These are phyloP conservation scores for Penicillium goetzii DNA, from an alignment of 495 filamentous ascomycete genomes.

Conservation along the genomic window DNA sequence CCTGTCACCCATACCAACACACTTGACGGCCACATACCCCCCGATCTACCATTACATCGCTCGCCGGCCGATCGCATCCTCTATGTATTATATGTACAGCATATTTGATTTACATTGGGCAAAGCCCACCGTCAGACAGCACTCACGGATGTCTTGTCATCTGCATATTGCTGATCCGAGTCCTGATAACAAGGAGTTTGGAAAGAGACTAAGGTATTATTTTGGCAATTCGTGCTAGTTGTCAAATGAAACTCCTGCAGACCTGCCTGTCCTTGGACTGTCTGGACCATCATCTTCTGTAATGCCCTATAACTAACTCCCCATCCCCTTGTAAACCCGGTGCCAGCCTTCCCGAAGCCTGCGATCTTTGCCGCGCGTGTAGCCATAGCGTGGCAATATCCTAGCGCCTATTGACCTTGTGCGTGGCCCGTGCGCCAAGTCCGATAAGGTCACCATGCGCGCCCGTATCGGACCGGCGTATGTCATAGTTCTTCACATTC, in stretches of 20 bases:
- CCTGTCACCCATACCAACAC: constrained; percentile 4
- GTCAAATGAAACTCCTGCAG: background rate
- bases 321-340: background rate
- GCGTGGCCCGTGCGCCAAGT: constrained; percentile 25
- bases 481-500: constrained; percentile 38
- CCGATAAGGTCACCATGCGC: constrained; percentile 32
- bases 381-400: constrained; percentile 15
- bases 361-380: constrained; percentile 13
- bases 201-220: background rate
- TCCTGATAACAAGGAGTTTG: constrained; percentile 1
- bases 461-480: constrained; percentile 30
- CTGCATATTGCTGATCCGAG: background rate
- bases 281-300: background rate
- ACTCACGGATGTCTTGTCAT: background rate
- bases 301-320: background rate
- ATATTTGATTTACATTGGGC: constrained; percentile 22
- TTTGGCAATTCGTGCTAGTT: background rate
- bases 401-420: background rate
- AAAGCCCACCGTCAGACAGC: constrained; percentile 4
- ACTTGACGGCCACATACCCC: constrained; percentile 3
- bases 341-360: background rate
- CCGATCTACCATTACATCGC: constrained; percentile 20
- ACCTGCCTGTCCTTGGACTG: background rate
- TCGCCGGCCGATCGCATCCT: constrained; percentile 32
- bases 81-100: constrained; percentile 37